phyloP scores from a whole-genome alignment of 169 alveolate species.

The Babesia sp. region DNA sequence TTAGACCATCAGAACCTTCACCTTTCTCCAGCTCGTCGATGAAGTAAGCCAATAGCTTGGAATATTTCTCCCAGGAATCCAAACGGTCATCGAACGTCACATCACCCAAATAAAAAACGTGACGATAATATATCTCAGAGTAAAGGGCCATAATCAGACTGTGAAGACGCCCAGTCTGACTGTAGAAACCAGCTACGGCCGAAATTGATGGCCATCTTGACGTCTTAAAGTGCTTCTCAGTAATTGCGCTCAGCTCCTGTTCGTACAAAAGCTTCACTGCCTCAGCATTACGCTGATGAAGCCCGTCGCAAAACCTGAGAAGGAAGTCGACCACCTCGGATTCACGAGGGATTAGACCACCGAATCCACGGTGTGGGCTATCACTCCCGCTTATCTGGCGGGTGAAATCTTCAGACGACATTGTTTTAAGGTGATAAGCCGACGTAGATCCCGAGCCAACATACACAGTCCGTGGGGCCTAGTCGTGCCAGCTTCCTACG shows the following conservation, averaged over 20 bases:
- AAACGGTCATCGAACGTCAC: constrained; percentile 79
- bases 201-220: constrained; percentile 83
- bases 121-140: constrained; percentile 82
- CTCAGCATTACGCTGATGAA: constrained; percentile 78
- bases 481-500: neutral
- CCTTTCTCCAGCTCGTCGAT: constrained; percentile 62
- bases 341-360: constrained; percentile 68
- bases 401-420: constrained; percentile 34
- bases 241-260: constrained; percentile 71
- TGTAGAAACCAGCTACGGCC: constrained; percentile 77
- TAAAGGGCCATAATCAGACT: constrained; percentile 80
- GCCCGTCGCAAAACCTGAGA: constrained; percentile 73
- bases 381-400: constrained; percentile 30
- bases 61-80: constrained; percentile 82
- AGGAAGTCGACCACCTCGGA: constrained; percentile 82
- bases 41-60: constrained; percentile 73
- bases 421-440: neutral
- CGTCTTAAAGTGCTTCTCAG: constrained; percentile 75
- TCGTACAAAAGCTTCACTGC: constrained; percentile 77
- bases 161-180: constrained; percentile 78
- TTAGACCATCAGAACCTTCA: constrained; percentile 50
- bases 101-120: constrained; percentile 77
- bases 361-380: constrained; percentile 49
- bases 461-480: constrained; percentile 25
- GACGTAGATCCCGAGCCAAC: neutral